Percentiles rank a stretch among this genome's conserved stretches.
Evolutionary conservation across 208 protist species (phyloP).

Genomic region (Leishmania arabica): DNA sequence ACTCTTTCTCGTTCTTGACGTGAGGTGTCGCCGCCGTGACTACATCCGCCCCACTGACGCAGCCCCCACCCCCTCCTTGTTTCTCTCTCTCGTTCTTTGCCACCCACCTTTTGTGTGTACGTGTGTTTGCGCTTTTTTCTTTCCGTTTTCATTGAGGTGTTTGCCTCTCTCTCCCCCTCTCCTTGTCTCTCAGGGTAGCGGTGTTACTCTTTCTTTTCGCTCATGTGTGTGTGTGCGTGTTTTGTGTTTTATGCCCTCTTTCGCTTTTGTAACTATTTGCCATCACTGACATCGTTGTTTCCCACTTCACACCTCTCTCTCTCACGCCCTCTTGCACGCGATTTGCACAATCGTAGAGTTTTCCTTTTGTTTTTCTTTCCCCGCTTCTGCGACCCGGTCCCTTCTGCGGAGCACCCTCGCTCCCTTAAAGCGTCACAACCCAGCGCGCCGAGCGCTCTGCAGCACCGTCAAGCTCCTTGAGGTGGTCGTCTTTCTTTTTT

Average conservation of each 20-base stretch:
- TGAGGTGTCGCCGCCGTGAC: not conserved
- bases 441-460: not conserved
- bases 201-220: not conserved
- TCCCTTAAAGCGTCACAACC: not conserved
- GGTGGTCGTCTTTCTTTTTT: not conserved
- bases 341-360: not conserved
- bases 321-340: not conserved
- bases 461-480: not conserved
- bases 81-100: not conserved
- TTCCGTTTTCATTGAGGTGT: not conserved
- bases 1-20: not conserved
- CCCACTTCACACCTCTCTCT: not conserved
- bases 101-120: not conserved
- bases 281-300: not conserved
- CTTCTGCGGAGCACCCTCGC: not conserved
- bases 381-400: not conserved
- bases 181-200: not conserved
- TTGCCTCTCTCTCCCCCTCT: not conserved
- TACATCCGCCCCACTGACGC: not conserved
- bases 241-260: not conserved
- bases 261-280: not conserved
- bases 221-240: not conserved
- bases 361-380: not conserved
- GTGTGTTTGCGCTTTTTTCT: not conserved
- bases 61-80: not conserved